Percentiles rank a stretch among this genome's conserved stretches.
These are phyloP conservation scores for Chionographis japonica DNA, from an alignment of 106 monocot genomes.

Conservation along the genomic window DNA sequence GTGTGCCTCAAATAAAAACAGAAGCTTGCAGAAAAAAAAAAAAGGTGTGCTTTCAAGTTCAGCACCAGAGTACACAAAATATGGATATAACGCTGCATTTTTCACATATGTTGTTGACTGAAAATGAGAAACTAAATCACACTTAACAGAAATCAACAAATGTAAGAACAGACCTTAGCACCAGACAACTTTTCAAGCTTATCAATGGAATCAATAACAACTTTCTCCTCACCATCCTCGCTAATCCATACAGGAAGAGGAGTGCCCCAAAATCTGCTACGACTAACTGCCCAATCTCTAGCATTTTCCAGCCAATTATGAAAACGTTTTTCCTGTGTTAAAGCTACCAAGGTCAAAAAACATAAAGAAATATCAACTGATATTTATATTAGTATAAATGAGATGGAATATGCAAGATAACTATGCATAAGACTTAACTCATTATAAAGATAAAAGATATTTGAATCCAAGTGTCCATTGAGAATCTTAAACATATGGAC, in stretches of 20 bases:
- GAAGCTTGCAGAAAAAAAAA: no score
- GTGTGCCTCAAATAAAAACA: no score
- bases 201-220: constrained; percentile 84
- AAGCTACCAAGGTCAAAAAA: background rate
- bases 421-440: no score
- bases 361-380: background rate
- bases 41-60: no score
- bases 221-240: constrained; percentile 75
- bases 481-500: no score
- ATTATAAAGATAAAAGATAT: no score
- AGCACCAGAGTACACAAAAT: no score
- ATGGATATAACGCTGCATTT: no score
- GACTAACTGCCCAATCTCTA: constrained; percentile 95
- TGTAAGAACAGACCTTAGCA: constrained; percentile 43
- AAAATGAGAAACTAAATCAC: background rate
- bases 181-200: constrained; percentile 90
- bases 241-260: constrained; percentile 96
- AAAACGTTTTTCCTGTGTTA: constrained; percentile 80
- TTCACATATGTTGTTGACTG: background rate
- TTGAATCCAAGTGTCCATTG: no score
- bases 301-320: constrained; percentile 99
- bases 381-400: background rate
- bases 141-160: background rate
- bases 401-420: no score
- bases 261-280: constrained; percentile 99